phyloP scores from a whole-genome alignment of 2,329 filamentous ascomycete species.

The Penicillium hordei region DNA sequence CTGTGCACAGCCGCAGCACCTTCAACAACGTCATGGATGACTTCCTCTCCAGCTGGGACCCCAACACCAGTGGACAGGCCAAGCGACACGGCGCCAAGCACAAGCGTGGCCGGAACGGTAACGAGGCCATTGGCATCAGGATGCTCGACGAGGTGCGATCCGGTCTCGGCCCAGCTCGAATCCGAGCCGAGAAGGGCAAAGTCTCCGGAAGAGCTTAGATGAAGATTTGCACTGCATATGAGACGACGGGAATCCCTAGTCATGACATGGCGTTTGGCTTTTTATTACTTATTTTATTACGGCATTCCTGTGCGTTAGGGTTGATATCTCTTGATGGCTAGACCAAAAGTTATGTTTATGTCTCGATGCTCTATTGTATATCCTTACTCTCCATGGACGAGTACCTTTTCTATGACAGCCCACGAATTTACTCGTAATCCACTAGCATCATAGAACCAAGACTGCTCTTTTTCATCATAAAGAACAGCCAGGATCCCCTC shows the following conservation, averaged over 20 bases:
- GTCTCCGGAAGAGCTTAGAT: conserved; percentile 35
- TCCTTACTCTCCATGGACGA: conserved; percentile 10
- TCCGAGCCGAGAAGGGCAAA: conserved; percentile 40
- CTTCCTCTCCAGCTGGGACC: conserved; percentile 68
- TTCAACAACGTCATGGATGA: conserved; percentile 93
- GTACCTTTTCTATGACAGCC: conserved; percentile 7
- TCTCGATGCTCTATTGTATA: conserved; percentile 1
- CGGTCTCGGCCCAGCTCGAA: conserved; percentile 72
- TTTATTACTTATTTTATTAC: conserved; percentile 16
- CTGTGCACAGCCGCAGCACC: conserved; percentile 67
- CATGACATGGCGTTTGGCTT: conserved; percentile 27
- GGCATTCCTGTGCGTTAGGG: conserved; percentile 20
- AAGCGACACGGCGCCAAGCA: conserved; percentile 48
- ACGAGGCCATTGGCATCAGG: conserved; percentile 75
- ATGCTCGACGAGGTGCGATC: conserved; percentile 87
- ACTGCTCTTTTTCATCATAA: conserved; percentile 18
- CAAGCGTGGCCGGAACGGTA: conserved; percentile 74
- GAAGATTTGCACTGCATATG: conserved; percentile 19
- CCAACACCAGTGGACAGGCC: conserved; percentile 42
- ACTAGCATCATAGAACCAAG: not conserved
- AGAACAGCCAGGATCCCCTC: conserved; percentile 28
- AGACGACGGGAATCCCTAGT: conserved; percentile 25
- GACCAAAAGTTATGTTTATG: conserved; percentile 23
- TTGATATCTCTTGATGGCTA: conserved; percentile 18
- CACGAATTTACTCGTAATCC: conserved; percentile 16